phyloP scores from a whole-genome alignment of 306 rosid species.

The Astragalus glycyphyllos region DNA sequence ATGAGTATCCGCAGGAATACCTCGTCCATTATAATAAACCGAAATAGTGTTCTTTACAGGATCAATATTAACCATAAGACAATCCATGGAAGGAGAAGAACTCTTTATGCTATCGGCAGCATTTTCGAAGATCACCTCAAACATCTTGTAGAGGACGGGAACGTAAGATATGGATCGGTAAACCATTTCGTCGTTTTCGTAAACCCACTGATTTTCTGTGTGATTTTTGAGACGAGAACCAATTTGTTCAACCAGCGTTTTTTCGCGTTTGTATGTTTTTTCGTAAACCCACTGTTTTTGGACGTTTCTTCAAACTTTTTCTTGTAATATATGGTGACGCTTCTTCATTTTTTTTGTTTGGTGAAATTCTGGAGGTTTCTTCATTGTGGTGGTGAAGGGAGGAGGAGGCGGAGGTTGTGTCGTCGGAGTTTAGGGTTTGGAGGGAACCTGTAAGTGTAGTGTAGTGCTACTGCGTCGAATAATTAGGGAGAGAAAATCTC shows the following conservation, averaged over 20 bases:
- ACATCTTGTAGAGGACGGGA: constrained; percentile 93
- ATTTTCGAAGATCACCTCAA: constrained; percentile 96
- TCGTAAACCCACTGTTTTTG: too few species aligned
- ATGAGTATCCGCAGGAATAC: constrained; percentile 88
- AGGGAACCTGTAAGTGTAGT: too few species aligned
- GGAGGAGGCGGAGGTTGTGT: constrained; percentile 46
- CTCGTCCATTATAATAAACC: constrained; percentile 80
- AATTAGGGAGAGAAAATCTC: too few species aligned
- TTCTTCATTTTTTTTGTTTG: too few species aligned
- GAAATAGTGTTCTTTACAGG: constrained; percentile 60
- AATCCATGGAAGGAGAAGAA: constrained; percentile 78
- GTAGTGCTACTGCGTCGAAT: too few species aligned
- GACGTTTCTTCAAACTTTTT: constrained; percentile 77
- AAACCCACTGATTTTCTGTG: constrained; percentile 86
- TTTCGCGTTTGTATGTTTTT: constrained; percentile 86
- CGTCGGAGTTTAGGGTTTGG: too few species aligned
- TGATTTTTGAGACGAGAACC: constrained; percentile 88
- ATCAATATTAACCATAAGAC: constrained; percentile 70
- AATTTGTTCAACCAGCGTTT: constrained; percentile 92
- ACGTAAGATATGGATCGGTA: constrained; percentile 74
- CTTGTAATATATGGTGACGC: too few species aligned
- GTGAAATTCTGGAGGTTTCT: too few species aligned
- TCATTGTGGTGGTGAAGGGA: constrained; percentile 47
- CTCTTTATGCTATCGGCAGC: constrained; percentile 96
- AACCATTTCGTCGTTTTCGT: constrained; percentile 70